Percentiles rank a stretch among this genome's conserved stretches.
Conservation (phyloP, 768 basidiomycete genomes). For the Obba rivulosa region DNA sequence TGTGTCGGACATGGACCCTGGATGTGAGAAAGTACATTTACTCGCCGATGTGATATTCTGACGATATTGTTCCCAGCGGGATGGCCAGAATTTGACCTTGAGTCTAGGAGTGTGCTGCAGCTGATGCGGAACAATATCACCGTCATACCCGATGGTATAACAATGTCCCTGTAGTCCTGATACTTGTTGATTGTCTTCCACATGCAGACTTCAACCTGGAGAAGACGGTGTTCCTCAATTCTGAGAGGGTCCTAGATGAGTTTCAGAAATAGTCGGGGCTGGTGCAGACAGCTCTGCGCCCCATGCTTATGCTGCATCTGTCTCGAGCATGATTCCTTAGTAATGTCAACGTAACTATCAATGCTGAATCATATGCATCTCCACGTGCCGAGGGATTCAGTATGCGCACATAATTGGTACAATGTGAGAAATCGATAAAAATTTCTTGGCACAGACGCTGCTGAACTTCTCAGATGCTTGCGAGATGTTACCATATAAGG, state of each 20-base stretch:
- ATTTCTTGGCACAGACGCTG: too few relatives aligned
- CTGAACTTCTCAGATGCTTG: too few relatives aligned
- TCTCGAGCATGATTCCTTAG: too few relatives aligned
- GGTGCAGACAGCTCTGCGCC: too few relatives aligned
- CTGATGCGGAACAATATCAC: conserved; percentile 45
- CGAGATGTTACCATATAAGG: too few relatives aligned
- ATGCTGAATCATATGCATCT: too few relatives aligned
- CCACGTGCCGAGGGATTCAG: too few relatives aligned
- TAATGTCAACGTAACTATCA: too few relatives aligned
- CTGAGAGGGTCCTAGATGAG: conserved; percentile 33
- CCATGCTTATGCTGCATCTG: too few relatives aligned
- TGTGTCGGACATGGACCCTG: conserved; percentile 46
- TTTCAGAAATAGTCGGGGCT: conserved; percentile 34
- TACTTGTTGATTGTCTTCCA: not conserved
- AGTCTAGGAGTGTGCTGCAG: conserved; percentile 36
- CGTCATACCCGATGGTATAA: conserved; percentile 43
- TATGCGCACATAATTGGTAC: too few relatives aligned
- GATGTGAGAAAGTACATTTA: conserved; percentile 28
- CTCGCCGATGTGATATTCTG: too few relatives aligned
- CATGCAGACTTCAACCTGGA: conserved; percentile 33
- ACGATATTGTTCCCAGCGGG: conserved; percentile 20
- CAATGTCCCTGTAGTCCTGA: not conserved
- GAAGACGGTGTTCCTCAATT: conserved; percentile 37
- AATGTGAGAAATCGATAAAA: too few relatives aligned
- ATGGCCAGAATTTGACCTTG: conserved; percentile 39